Evolutionary conservation across 495 filamentous ascomycete species (phyloP).

Genomic region (Parachaetomium inaequale): DNA sequence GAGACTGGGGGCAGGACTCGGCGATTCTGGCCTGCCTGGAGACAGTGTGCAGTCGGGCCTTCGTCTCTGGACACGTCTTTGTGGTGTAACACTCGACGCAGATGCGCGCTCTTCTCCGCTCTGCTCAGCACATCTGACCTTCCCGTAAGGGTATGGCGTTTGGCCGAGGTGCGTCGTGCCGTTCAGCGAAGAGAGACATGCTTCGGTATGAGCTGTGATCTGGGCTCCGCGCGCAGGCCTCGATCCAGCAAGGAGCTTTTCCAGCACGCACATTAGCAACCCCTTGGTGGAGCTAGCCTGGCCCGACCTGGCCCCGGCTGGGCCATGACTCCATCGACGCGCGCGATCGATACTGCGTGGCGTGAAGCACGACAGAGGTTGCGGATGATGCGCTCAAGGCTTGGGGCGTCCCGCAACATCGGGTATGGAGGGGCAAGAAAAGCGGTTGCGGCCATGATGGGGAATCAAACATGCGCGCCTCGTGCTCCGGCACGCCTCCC

Average conservation of each 20-base stretch:
- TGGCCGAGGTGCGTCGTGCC: conserved; percentile 4
- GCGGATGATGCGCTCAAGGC: background rate
- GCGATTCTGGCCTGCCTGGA: background rate
- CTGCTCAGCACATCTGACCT: conserved; percentile 20
- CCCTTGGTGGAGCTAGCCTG: background rate
- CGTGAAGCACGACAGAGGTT: background rate
- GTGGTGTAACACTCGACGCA: conserved; percentile 11
- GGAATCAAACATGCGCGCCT: background rate
- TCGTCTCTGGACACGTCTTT: background rate
- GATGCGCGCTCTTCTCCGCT: conserved; percentile 7
- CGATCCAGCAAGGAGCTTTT: background rate
- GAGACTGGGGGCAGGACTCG: background rate
- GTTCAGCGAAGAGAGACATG: background rate
- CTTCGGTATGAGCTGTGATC: background rate
- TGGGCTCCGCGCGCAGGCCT: background rate
- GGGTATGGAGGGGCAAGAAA: background rate
- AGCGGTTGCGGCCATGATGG: background rate
- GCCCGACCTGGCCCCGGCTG: background rate
- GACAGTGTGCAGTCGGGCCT: conserved; percentile 2
- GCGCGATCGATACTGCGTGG: conserved; percentile 8
- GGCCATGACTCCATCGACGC: background rate
- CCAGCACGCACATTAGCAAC: background rate
- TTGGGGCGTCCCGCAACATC: background rate
- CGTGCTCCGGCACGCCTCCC: background rate
- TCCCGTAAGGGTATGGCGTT: conserved; percentile 26